Evolutionary conservation across 805 yeast genomes (phyloP), one percentile per base, ranked within the genome.

Genomic region (Metschnikowia continentalis): DNA sequence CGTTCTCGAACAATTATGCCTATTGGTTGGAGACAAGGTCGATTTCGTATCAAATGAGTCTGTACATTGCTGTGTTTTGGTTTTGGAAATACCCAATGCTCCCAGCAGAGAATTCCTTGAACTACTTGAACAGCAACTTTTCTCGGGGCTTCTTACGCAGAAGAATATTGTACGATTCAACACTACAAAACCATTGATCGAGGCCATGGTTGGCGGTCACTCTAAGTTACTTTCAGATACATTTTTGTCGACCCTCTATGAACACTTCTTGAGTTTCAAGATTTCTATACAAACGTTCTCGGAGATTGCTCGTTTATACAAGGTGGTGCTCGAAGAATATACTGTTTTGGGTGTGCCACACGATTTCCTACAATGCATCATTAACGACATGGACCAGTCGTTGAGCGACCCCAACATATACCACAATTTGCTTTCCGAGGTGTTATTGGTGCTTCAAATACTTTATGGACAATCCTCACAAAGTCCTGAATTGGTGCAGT

Each of bases 31-130:
- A 38, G 84, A 80, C 64, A 56, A 69, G 32, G 73, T 79, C 52
- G 77, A 74, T 6, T 64, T 74, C 19, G 90, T 84, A 0, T 72
- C 81, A 1, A 66, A 70, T 39, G 82, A 80, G 51, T 69, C 79
- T 1, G 62, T 84, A 35, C 33, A 17, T 5, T 44, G 47, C 14
- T 44, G 47, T 36, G 33, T 36, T 13, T 44, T 44, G 47, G 17
- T 26, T 15, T 33, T 42, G 19, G 30, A 11, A 32, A 14, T 32
- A 7, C 19, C 26, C 40, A 15, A 3, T 15, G 68, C 67, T 15
- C 65, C 84, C 2, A 55, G 82, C 35, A 70, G 73, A 5, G 57
- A 60, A 1, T 64, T 82, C 5, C 69, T 81, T 44, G 41, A 47
- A 2, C 41, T 37, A 5, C 47, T 66, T 19, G 64, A 67, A 48